Percentiles rank a stretch among this genome's conserved stretches.
These are phyloP conservation scores for Mesembryanthemum crystallinum DNA, from an alignment of 148 eudicot genomes.

Conservation along the genomic window DNA sequence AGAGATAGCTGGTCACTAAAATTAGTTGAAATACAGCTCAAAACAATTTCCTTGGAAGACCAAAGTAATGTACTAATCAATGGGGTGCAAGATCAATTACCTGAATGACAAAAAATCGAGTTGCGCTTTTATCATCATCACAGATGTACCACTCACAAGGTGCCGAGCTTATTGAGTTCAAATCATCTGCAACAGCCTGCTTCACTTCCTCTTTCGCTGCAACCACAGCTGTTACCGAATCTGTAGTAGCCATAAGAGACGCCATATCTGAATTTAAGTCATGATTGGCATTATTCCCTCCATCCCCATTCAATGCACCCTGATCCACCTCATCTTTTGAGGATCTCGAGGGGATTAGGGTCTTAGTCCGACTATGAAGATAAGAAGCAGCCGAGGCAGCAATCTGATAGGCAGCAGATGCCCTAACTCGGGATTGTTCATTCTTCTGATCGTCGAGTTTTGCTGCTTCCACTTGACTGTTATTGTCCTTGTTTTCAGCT, in stretches of 20 bases:
- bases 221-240: constrained; percentile 89
- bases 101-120: constrained; percentile 89
- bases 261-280: constrained; percentile 55
- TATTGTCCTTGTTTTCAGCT: constrained; percentile 30
- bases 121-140: constrained; percentile 75
- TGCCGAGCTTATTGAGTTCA: constrained; percentile 65
- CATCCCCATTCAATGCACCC: constrained; percentile 12
- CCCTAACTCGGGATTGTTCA: constrained; percentile 40
- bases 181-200: constrained; percentile 96
- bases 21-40: not conserved
- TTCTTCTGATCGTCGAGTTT: constrained; percentile 31
- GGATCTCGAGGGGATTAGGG: constrained; percentile 56
- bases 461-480: constrained; percentile 16
- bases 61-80: not conserved
- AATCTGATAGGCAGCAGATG: constrained; percentile 68
- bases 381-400: constrained; percentile 95
- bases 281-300: constrained; percentile 12
- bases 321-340: constrained; percentile 34
- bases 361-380: constrained; percentile 66
- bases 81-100: constrained; percentile 27
- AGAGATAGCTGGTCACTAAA: not conserved
- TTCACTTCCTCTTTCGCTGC: constrained; percentile 98
- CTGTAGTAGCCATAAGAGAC: constrained; percentile 84
- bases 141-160: constrained; percentile 97
- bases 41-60: too few species aligned